Base-by-base conservation (phyloP, 78 protist species). In the Dictyostelium citrinum region DNA sequence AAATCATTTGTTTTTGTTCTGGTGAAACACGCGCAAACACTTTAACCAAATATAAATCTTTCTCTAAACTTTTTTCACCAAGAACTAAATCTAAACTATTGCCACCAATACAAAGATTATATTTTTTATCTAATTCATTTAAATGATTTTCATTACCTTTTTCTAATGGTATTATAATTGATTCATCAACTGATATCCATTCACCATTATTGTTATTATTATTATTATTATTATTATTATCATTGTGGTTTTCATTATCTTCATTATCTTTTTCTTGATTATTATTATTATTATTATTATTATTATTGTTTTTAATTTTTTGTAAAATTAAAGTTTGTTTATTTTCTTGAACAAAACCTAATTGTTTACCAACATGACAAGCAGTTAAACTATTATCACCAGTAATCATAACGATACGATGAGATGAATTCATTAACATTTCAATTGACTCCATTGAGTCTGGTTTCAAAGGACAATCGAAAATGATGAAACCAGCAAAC, bases 301-400 rank as follows among this genome's bases (percentile, higher is more conserved):
- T 55, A 16, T 55, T 55, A 20, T 20, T 55, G 7, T 55, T 55
- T 14, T 55, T 55, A 1, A 64, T 29, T 29, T 31, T 27, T 24
- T 55, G 64, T 9, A 80, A 43, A 20, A 80, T 55, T 20, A 80
- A 35, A 20, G 84, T 80, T 49, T 35, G 43, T 80, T 80, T 80
- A 35, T 60, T 10, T 2, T 10, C 29, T n/a, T 80, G 33, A 29
- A 82, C 70, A 67, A 99, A 95, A 29, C 86, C 43, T 31, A 98
- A 33, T 80, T 94, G 86, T 16, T 46, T 22, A 1, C 99, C 99
- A n/a, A 99, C 99, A 39, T 97, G 96, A 75, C 97, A 78, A 5
- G 99, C 99, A 2, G 99, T 99, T 33, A 96, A 91, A 20, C 79
- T 61, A 81, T 90, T 90, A 84, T 99, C 99, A 76, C 99, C 99